A percentile compares a stretch with the other conserved stretches of the same genome.
Evolutionary conservation across 106 monocot species (phyloP).

Genomic region (Dendrobium officinale): DNA sequence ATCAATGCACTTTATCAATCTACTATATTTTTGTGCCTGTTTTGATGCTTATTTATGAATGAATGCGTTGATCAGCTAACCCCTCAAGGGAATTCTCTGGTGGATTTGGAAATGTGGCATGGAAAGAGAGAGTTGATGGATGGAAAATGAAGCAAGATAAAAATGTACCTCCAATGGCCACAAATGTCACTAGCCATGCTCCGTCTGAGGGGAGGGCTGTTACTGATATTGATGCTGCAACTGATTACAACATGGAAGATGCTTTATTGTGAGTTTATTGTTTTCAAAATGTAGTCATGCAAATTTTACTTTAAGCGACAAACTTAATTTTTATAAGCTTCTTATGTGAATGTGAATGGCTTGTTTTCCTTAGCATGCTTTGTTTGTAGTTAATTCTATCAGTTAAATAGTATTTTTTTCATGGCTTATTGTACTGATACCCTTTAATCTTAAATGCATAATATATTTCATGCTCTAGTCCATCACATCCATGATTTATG

Average conservation of each 20-base stretch:
- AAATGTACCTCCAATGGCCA: slow-evolving; percentile 34
- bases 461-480: neutral
- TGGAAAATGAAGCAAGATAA: slow-evolving; percentile 95
- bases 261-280: slow-evolving; percentile 56
- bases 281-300: neutral
- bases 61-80: slow-evolving; percentile 1
- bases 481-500: neutral
- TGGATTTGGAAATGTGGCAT: slow-evolving; percentile 83
- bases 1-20: neutral
- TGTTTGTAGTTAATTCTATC: neutral
- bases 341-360: neutral
- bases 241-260: slow-evolving; percentile 90
- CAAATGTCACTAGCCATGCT: slow-evolving; percentile 64
- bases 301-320: neutral
- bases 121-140: slow-evolving; percentile 93
- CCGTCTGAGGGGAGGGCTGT: slow-evolving; percentile 79
- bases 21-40: neutral
- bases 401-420: neutral
- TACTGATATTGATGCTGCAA: slow-evolving; percentile 69
- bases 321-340: neutral
- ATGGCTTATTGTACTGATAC: neutral
- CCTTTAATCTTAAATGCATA: neutral
- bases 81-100: slow-evolving; percentile 63
- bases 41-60: neutral
- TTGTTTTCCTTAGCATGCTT: neutral